phyloP scores from a whole-genome alignment of 768 basidiomycete species.

The Tephrocybe sp. region DNA sequence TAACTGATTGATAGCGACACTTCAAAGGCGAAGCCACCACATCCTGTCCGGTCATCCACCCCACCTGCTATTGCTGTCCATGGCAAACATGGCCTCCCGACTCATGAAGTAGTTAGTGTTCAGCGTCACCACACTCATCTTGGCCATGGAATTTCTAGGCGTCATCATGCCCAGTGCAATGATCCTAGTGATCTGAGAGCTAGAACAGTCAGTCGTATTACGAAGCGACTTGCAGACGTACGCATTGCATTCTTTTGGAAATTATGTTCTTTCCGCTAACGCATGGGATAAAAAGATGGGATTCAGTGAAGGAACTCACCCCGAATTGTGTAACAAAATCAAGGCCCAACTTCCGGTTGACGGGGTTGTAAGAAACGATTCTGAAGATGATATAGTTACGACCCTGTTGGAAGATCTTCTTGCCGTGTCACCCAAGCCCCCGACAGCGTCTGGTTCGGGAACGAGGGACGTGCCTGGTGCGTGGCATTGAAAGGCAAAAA shows the following conservation, averaged over 20 bases:
- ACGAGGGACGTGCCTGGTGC: constrained; percentile 40
- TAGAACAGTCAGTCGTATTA: constrained; percentile 49
- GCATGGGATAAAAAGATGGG: constrained; percentile 56
- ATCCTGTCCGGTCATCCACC: constrained; percentile 6
- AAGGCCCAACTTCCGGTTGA: constrained; percentile 44
- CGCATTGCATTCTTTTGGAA: constrained; percentile 21
- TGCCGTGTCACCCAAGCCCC: constrained; percentile 35
- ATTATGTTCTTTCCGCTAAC: constrained; percentile 8
- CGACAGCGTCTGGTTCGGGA: constrained; percentile 35
- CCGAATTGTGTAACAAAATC: constrained; percentile 49
- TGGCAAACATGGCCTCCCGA: constrained; percentile 57
- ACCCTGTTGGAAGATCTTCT: constrained; percentile 59
- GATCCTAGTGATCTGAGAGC: constrained; percentile 29
- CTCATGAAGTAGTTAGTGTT: constrained; percentile 61
- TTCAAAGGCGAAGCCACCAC: neutral
- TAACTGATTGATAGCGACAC: neutral
- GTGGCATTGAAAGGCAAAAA: constrained; percentile 34
- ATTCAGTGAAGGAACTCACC: constrained; percentile 58
- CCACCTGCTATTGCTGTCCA: constrained; percentile 50
- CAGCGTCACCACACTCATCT: constrained; percentile 43
- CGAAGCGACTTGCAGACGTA: constrained; percentile 62
- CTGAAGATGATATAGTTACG: constrained; percentile 66
- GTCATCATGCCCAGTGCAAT: constrained; percentile 8
- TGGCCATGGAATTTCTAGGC: constrained; percentile 31
- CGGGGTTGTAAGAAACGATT: constrained; percentile 45